Percentiles rank a stretch among this genome's conserved stretches.
phyloP scores from a whole-genome alignment of 225 moss, liverwort and hornwort species.

The Pleurozium schreberi region DNA sequence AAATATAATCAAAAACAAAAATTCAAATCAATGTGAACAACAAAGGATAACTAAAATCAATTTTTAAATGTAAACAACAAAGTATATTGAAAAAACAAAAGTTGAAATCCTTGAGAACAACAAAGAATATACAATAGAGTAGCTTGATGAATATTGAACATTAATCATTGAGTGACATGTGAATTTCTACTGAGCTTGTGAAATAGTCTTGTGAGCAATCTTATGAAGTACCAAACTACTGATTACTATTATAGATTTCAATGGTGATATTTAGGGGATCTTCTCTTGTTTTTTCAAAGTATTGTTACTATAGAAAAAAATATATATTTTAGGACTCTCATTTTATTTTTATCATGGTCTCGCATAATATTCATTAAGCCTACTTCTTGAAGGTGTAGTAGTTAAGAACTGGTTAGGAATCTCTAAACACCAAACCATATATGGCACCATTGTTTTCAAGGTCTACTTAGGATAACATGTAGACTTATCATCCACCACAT shows the following conservation, averaged over 20 bases:
- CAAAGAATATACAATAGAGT: too few species aligned
- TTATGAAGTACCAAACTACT: rapidly evolving
- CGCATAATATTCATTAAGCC: rapidly evolving
- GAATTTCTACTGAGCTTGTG: neutral
- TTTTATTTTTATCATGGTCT: neutral
- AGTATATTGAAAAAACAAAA: too few species aligned
- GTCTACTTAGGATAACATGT: neutral
- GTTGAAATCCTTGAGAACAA: too few species aligned
- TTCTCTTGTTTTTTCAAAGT: rapidly evolving
- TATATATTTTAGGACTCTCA: neutral
- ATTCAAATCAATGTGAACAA: neutral
- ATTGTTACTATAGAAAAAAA: rapidly evolving
- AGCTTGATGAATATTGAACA: neutral
- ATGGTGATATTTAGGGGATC: rapidly evolving
- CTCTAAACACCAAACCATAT: neutral
- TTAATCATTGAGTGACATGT: neutral
- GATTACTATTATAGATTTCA: neutral
- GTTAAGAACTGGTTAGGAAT: too few species aligned
- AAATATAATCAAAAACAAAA: neutral
- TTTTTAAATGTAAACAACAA: too few species aligned
- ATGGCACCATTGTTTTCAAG: neutral
- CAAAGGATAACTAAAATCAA: neutral
- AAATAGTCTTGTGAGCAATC: neutral
- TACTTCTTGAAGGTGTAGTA: too few species aligned
- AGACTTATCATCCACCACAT: neutral